Evolutionary conservation across 805 yeast species (phyloP), one percentile per base, ranked within the genome.

Genomic region (Wickerhamomyces chaumierensis): DNA sequence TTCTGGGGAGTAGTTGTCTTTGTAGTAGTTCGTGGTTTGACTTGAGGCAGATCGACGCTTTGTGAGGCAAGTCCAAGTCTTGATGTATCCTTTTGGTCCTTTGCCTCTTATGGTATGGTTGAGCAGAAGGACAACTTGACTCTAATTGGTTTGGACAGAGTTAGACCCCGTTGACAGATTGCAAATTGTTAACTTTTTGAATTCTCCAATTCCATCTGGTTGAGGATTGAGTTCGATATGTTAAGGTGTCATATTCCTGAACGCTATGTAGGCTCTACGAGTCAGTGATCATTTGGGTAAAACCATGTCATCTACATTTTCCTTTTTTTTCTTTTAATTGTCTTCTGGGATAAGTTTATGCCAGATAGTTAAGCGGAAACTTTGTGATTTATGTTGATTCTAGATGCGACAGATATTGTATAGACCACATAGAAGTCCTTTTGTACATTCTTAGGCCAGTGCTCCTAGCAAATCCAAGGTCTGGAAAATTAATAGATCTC

Each of bases 191-290:
- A 47, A 74, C 70, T n/a, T 57, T 69, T 75, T 72, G 81, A 75
- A 72, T 69, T 75, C 80, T 66, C 50, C 42, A 36, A 37, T 39
- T 35, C 28, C 21, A 34, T 20, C 31, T 39, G 31, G 39, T 21
- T 31, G 38, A 31, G 45, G 42, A 50, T 48, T 41, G 58, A 47
- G 55, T 47, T 51, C 48, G 53, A 36, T 81, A 73, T 64, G 61
- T 61, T 72, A 79, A 65, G 69, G 94, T 96, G 76, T 90, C 94
- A 90, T 90, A 90, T 90, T 90, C 97, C 97, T 90, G 82, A 73
- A 86, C 96, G 77, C 90, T 88, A 81, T 94, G 95, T 71, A 82
- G 75, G 83, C 81, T 77, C 82, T 69, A 73, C 69, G 66, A 92
- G 78, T 94, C 77, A 55, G 71, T 90, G 76, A 79, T 81, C 95